phyloP scores from a whole-genome alignment of 106 monocot genomes.

The Allium fistulosum region DNA sequence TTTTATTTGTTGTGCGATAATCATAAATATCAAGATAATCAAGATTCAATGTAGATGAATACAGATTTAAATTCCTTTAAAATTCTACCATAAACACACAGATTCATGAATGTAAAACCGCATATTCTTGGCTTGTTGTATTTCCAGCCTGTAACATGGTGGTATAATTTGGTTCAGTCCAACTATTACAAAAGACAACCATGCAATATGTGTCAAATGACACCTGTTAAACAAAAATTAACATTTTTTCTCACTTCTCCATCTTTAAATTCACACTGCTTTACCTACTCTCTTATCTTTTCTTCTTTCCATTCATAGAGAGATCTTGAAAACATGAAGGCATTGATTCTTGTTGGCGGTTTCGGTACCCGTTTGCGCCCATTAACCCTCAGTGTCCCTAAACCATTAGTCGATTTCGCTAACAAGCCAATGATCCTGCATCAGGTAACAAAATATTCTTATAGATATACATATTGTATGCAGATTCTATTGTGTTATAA shows the following conservation, averaged over 20 bases:
- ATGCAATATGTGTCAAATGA: neutral
- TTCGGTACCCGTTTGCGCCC: constrained; percentile 63
- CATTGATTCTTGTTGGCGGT: constrained; percentile 57
- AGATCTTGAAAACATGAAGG: constrained; percentile 34
- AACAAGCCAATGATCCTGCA: constrained; percentile 72
- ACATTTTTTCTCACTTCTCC: neutral
- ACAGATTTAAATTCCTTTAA: neutral
- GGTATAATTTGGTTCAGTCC: neutral
- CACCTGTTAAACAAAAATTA: neutral
- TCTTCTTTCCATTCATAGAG: neutral
- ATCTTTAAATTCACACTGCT: neutral
- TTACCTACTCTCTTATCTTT: neutral
- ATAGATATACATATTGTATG: no score
- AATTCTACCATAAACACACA: neutral
- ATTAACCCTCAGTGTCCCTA: constrained; percentile 54
- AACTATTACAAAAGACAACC: neutral
- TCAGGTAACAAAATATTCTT: constrained; percentile 23
- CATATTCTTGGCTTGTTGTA: neutral
- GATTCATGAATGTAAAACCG: neutral
- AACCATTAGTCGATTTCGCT: constrained; percentile 58
- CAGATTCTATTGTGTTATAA: neutral
- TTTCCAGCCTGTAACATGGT: neutral
- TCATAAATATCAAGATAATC: no score
- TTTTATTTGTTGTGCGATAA: neutral
- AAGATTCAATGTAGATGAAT: neutral